Percentiles rank a stretch among this genome's conserved stretches.
Evolutionary conservation across 176 grass and related monocot species (phyloP).

Genomic region (Phyllostachys edulis): DNA sequence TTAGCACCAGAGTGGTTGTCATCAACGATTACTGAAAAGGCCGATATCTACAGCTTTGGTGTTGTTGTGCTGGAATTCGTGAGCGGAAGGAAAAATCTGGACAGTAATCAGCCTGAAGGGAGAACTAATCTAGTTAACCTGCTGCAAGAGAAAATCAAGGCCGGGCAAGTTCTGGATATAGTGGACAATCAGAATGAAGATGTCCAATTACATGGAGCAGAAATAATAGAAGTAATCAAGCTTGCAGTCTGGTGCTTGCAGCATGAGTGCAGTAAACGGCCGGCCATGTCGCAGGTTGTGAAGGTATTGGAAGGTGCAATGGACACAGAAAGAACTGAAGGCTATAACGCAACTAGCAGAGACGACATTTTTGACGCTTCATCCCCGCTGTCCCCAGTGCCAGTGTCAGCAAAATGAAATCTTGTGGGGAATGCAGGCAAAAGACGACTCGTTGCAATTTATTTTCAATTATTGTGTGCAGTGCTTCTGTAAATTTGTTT

Average conservation of each 20-base stretch:
- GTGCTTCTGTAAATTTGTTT: constrained; percentile 22
- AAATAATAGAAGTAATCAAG: constrained; percentile 65
- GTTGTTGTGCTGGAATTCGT: constrained; percentile 62
- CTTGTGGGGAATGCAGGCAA: constrained; percentile 7
- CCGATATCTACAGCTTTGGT: constrained; percentile 78
- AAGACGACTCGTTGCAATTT: neutral
- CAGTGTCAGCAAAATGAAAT: constrained; percentile 37
- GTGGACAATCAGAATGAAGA: constrained; percentile 51
- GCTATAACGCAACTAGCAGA: constrained; percentile 38
- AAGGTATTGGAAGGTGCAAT: constrained; percentile 69
- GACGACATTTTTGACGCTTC: constrained; percentile 48
- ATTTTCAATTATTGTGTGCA: neutral
- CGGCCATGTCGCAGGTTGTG: constrained; percentile 73
- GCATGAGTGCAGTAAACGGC: constrained; percentile 52
- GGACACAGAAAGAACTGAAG: constrained; percentile 44
- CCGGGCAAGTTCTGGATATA: constrained; percentile 55
- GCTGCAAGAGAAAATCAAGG: constrained; percentile 73
- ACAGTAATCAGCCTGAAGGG: constrained; percentile 52
- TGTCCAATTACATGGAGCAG: constrained; percentile 33
- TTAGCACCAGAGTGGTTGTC: constrained; percentile 81
- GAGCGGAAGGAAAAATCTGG: constrained; percentile 63
- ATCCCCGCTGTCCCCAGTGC: constrained; percentile 39
- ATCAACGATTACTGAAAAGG: constrained; percentile 81
- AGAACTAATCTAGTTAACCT: constrained; percentile 52
- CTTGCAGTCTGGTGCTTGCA: constrained; percentile 77